phyloP scores from a whole-genome alignment of 805 yeast species.

The Candida methanosorbosa region DNA sequence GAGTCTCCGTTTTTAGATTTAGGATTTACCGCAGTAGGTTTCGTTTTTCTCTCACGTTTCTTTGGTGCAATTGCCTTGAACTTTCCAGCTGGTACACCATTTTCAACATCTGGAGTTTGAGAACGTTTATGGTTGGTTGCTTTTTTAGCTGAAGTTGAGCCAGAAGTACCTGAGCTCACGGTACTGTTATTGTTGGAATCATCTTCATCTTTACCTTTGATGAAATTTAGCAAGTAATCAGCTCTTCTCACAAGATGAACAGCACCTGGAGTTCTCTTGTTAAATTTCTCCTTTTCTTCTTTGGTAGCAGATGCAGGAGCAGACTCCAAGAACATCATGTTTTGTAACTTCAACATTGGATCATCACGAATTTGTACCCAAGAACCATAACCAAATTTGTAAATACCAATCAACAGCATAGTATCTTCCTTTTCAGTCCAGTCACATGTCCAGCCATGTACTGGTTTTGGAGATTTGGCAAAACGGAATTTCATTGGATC shows the following conservation, averaged over 20 bases:
- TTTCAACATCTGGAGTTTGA: slow-evolving; percentile 2
- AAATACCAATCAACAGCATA: slow-evolving; percentile 77
- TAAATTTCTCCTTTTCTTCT: slow-evolving; percentile 27
- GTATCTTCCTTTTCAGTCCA: slow-evolving; percentile 85
- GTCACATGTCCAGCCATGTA: slow-evolving; percentile 82
- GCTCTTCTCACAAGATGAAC: slow-evolving; percentile 89
- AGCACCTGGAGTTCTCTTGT: slow-evolving; percentile 78
- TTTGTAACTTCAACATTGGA: slow-evolving; percentile 79
- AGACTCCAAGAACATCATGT: slow-evolving; percentile 65
- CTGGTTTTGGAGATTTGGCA: slow-evolving; percentile 61
- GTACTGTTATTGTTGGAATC: slow-evolving; percentile 1
- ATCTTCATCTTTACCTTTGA: slow-evolving; percentile 36
- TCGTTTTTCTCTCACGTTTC: slow-evolving; percentile 1
- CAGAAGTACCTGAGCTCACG: slow-evolving; percentile 2
- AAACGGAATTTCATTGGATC: slow-evolving; percentile 56
- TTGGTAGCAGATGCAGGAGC: slow-evolving; percentile 25
- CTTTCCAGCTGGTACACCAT: not conserved
- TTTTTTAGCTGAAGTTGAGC: not conserved
- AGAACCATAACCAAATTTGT: slow-evolving; percentile 91
- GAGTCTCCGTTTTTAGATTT: not conserved
- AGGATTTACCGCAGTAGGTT: slow-evolving; percentile 1
- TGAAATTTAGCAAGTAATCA: slow-evolving; percentile 70
- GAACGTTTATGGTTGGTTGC: slow-evolving; percentile 3
- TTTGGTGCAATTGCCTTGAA: not conserved
- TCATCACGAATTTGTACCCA: slow-evolving; percentile 95